phyloP scores from a whole-genome alignment of 192 early-diverging fungal species.

The Radiomyces spectabilis region DNA sequence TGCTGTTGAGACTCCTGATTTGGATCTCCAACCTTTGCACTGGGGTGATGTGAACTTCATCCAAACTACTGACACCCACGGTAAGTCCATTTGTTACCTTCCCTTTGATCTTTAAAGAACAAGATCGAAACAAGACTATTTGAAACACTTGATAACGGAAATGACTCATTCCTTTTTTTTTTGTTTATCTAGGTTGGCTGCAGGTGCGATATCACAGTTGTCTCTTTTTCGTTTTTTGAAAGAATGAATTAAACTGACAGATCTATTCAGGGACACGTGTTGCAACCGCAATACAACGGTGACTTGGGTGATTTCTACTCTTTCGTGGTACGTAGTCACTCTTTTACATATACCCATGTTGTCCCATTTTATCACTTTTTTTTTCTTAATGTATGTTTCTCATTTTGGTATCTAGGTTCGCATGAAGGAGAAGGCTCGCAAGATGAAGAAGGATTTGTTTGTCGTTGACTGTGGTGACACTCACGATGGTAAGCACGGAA shows the following conservation, averaged over 20 bases:
- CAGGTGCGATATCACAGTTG: no score
- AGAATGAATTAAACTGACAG: no score
- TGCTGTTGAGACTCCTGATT: constrained; percentile 1
- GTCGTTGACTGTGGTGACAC: constrained; percentile 44
- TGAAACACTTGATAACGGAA: no score
- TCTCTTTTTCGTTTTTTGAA: no score
- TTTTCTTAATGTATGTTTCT: no score
- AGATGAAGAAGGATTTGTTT: constrained; percentile 40
- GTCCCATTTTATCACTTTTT: no score
- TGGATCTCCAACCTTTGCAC: constrained; percentile 20
- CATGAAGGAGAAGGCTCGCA: constrained; percentile 38
- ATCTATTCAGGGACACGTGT: constrained; percentile 14
- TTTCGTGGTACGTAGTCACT: constrained; percentile 24
- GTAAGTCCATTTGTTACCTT: neutral
- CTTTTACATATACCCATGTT: neutral
- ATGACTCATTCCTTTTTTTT: no score
- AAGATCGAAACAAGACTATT: no score
- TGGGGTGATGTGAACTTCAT: constrained; percentile 51
- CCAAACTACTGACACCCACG: constrained; percentile 33
- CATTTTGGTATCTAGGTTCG: no score
- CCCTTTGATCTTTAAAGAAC: neutral
- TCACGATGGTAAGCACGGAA: constrained; percentile 28
- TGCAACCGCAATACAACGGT: constrained; percentile 31
- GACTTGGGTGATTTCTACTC: constrained; percentile 50
- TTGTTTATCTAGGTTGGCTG: constrained; percentile 11